Evolutionary conservation across 495 filamentous ascomycete species (phyloP), one percentile per base, ranked within the genome.

Genomic region (Penicillium goetzii): DNA sequence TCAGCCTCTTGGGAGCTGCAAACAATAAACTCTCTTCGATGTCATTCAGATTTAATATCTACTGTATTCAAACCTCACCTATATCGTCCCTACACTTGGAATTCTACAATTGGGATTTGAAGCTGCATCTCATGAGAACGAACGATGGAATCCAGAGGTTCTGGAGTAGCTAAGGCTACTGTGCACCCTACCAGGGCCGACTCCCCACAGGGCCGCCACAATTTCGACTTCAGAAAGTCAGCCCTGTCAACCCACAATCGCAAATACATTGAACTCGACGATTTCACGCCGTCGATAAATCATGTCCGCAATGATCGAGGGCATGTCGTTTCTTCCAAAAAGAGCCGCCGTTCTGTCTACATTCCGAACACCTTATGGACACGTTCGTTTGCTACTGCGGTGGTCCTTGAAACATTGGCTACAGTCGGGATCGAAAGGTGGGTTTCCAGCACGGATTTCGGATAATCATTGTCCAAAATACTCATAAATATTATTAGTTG

Each of bases 341-440:
- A 30, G 6, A 17, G 12, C 19, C 36, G 55, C 4, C 33, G 30
- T 0, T 54, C 52, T 50, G 36, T 68, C 28, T 70, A 70, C 19
- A 25, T 70, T 25, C 68, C 68, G 9, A 63, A 70, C 15, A 65
- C 68, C 19, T 41, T 68, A 50, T 70, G 65, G 65, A 65, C 68
- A 49, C 68, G 65, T 38, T 51, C 55, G 15, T 70, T 70, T 34
- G 60, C 62, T n/a, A 43, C 43, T 19, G 62, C 63, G 5, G 62
- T 67, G 14, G 56, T 70, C 23, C 50, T 62, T 15, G 68, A 70
- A 43, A 70, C 68, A 7, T 38, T 66, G 28, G 56, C 51, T 36
- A 66, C 64, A 4, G 64, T 66, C n/a, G 64, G 50, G 6, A 62
- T 66, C 41, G 64, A 66, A 26, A 62, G 50, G 64, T 66, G 56